A percentile compares a stretch with the other conserved stretches of the same genome.
These are phyloP conservation scores for Bremia lactucae DNA, from an alignment of 352 stramenopile genomes.

Conservation along the genomic window DNA sequence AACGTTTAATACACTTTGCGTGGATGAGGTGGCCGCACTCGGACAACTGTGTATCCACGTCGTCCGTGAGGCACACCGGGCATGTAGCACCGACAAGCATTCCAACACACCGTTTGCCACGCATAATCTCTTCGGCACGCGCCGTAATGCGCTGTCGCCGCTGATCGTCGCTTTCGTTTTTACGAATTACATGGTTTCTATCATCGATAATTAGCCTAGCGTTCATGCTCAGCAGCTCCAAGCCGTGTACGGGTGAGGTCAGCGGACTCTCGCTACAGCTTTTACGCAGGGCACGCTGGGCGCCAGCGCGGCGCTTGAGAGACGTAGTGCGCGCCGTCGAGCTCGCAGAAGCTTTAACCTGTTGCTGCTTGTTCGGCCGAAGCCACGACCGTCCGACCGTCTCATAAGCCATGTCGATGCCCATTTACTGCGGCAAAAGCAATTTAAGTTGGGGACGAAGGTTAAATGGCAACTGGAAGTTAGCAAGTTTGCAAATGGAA, in stretches of 20 bases:
- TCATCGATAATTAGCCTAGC: constrained; percentile 28
- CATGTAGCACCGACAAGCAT: constrained; percentile 56
- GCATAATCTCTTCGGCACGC: constrained; percentile 55
- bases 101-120: constrained; percentile 46
- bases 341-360: constrained; percentile 13
- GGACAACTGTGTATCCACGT: constrained; percentile 61
- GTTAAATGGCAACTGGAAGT: too few species aligned
- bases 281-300: constrained; percentile 23
- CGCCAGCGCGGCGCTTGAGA: constrained; percentile 22
- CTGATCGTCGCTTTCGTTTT: constrained; percentile 19
- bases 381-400: constrained; percentile 27
- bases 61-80: constrained; percentile 56
- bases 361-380: constrained; percentile 25
- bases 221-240: constrained; percentile 7
- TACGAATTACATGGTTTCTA: constrained; percentile 1
- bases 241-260: constrained; percentile 6
- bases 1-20: constrained; percentile 72
- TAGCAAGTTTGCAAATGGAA: constrained; percentile 21
- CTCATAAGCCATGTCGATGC: constrained; percentile 25
- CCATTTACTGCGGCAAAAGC: too few species aligned
- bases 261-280: constrained; percentile 27
- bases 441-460: too few species aligned
- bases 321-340: constrained; percentile 11
- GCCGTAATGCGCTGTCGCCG: constrained; percentile 34
- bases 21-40: constrained; percentile 58